phyloP scores from a whole-genome alignment of 257 asterid species.

The Cynanchum wilfordii region DNA sequence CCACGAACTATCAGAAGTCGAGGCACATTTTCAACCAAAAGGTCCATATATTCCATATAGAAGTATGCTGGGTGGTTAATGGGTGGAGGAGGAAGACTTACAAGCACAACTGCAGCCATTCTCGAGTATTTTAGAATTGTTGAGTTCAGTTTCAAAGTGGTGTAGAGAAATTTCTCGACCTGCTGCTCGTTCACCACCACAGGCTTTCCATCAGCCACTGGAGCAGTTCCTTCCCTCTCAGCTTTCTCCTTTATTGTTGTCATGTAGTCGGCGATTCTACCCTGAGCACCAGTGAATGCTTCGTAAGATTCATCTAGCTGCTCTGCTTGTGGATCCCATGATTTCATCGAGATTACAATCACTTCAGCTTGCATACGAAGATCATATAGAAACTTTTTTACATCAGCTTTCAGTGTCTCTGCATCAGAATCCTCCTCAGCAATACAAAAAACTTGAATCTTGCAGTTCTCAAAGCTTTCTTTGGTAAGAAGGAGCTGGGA shows the following conservation, averaged over 20 bases:
- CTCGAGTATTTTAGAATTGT: conserved; percentile 76
- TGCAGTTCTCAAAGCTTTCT: conserved; percentile 91
- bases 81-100: conserved; percentile 95
- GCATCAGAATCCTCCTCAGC: conserved; percentile 98
- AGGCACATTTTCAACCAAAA: conserved; percentile 90
- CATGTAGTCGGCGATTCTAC: conserved; percentile 57
- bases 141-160: conserved; percentile 82
- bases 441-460: conserved; percentile 91
- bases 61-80: conserved; percentile 75
- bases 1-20: conserved; percentile 93
- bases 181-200: conserved; percentile 73
- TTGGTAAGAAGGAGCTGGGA: conserved; percentile 94
- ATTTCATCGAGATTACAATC: conserved; percentile 83
- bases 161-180: conserved; percentile 75
- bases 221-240: conserved; percentile 40
- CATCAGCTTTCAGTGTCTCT: conserved; percentile 81
- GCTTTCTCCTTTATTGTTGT: conserved; percentile 60
- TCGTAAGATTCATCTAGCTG: conserved; percentile 77
- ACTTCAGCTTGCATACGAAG: conserved; percentile 99
- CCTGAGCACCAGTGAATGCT: conserved; percentile 62
- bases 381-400: conserved; percentile 85
- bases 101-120: conserved; percentile 95
- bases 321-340: conserved; percentile 76
- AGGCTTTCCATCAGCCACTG: conserved; percentile 76
- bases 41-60: conserved; percentile 96